phyloP scores from a whole-genome alignment of 2,329 filamentous ascomycete genomes.

The Venturia aucupariae region DNA sequence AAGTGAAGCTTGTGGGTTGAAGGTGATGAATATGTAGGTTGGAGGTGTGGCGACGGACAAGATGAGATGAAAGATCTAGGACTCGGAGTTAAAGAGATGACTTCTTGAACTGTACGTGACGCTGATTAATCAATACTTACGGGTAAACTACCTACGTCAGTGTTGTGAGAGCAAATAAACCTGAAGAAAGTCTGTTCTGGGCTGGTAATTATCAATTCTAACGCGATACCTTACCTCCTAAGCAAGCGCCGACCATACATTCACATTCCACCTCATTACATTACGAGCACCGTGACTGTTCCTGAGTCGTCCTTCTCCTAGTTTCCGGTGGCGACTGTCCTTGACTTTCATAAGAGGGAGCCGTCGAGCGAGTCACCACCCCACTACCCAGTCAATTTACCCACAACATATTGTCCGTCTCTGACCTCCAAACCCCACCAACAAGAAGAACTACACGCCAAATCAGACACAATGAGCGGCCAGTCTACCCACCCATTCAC shows the following conservation, averaged over 20 bases:
- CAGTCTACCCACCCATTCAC: conserved; percentile 67
- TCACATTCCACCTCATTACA: neutral
- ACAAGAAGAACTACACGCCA: neutral
- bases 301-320: neutral
- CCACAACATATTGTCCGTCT: neutral
- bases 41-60: no score
- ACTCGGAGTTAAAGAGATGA: no score
- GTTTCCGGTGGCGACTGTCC: neutral
- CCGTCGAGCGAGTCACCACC: neutral
- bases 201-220: neutral
- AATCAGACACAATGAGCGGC: conserved; percentile 6
- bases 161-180: neutral
- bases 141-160: neutral
- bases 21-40: no score
- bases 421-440: neutral
- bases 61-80: no score
- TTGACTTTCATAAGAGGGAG: neutral
- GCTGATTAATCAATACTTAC: neutral
- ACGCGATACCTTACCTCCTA: neutral
- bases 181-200: neutral
- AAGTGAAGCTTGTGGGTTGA: no score
- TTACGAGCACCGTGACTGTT: no score
- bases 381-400: neutral
- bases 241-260: neutral
- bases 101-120: neutral